Base-by-base conservation (phyloP, 192 early-diverging fungal genomes). In the Entophlyctis helioformis region DNA sequence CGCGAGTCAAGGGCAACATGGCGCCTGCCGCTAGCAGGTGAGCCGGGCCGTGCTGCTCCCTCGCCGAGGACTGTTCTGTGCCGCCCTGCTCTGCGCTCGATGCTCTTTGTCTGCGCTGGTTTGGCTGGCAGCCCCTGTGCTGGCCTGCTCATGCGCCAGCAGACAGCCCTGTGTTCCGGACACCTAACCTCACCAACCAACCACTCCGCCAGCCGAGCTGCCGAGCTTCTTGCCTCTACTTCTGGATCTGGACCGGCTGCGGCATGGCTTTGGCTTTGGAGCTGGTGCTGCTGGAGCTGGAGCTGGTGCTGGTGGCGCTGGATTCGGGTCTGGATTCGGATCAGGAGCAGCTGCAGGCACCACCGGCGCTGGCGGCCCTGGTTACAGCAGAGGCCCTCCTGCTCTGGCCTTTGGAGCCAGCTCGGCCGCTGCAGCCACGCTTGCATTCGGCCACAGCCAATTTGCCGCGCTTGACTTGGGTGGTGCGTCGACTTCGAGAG, bases 21-120 rank as follows among this genome's bases (percentile, higher is more conserved):
- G 77, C 86, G 56, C 84, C 87, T 18, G 81, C 87, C 15, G 87
- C 76, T 52, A 85, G 82, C 78, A 87, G 86, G 87, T 89, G 79
- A 44, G 44, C 38, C 21, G n/a, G 21, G 15, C 7, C 21, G 29
- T 8, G 29, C 29, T 8, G 29, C 29, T 4, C 29, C 29, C 29
- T 31, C 4, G 29, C 29, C 4, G 11, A 11, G 6, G 29, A 8
- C 29, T 31, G 11, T 31, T 11, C 29, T 31, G 29, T 23, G 65
- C 63, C 1, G 59, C 60, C 28, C 28, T 70, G 46, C 39, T 73
- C 3, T 57, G 57, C 13, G 45, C 1, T 59, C 49, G 39, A 62
- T 66, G 33, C 56, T 58, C 2, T 2, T 27, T 44, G 23, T 51
- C 10, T 23, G 24, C 18, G 11, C 26, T n/a, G n/a, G n/a, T n/a